Evolutionary conservation across 805 yeast genomes (phyloP).

Genomic region (Wickerhamiella lipophila): DNA sequence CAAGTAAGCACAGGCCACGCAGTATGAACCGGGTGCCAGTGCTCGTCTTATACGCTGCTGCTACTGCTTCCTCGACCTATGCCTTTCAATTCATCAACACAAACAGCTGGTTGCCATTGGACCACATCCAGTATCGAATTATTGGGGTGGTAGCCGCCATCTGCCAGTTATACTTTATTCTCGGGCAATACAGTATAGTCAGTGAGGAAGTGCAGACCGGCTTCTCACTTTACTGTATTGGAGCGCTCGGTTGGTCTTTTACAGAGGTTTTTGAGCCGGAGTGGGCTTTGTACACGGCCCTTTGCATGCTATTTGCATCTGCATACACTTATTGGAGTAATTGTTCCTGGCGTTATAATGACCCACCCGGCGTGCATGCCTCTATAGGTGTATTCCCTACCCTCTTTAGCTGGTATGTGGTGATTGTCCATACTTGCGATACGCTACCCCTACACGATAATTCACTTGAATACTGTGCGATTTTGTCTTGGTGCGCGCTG

Average conservation of each 20-base stretch:
- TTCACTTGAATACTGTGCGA: neutral
- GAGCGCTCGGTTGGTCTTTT: neutral
- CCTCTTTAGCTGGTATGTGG: neutral
- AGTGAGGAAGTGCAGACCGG: neutral
- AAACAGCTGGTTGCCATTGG: neutral
- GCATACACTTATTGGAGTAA: neutral
- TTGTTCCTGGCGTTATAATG: neutral
- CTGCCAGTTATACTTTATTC: constrained; percentile 2
- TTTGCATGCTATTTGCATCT: neutral
- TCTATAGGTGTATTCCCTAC: neutral
- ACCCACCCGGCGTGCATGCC: neutral
- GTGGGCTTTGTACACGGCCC: neutral
- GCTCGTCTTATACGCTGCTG: neutral
- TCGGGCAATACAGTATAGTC: neutral
- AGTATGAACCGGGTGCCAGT: neutral
- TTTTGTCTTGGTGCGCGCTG: neutral
- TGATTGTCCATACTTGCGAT: neutral
- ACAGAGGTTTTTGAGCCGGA: neutral
- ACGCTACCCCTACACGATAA: neutral
- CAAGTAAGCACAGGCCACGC: neutral
- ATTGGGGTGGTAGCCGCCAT: neutral
- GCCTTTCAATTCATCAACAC: neutral
- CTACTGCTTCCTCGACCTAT: neutral
- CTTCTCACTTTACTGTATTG: neutral
- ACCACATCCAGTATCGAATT: neutral